phyloP scores from a whole-genome alignment of 371 early-diverging fungal genomes.

The Saksenaea vasiformis region DNA sequence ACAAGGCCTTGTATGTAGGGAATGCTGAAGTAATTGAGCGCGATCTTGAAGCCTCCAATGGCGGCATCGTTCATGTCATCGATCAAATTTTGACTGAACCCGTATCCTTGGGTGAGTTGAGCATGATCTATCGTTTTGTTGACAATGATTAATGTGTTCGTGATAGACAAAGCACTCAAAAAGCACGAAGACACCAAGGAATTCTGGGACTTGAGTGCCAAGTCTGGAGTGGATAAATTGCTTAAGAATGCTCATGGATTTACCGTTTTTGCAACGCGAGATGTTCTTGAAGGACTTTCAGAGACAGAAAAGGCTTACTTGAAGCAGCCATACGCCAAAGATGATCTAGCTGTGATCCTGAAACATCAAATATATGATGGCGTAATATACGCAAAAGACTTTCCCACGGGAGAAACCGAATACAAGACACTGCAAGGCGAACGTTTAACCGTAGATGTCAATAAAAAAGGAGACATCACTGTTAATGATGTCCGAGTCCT shows the following conservation, averaged over 20 bases:
- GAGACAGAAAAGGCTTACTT: slow-evolving; percentile 36
- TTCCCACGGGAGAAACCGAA: slow-evolving; percentile 16
- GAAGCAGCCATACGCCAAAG: slow-evolving; percentile 26
- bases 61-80: slow-evolving; percentile 37
- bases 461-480: slow-evolving; percentile 23
- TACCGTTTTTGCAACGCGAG: slow-evolving; percentile 44
- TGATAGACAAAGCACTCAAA: slow-evolving; percentile 30
- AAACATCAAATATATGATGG: slow-evolving; percentile 44
- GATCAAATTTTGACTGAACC: slow-evolving; percentile 37
- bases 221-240: slow-evolving; percentile 24
- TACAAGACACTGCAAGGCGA: slow-evolving; percentile 38
- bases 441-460: slow-evolving; percentile 24
- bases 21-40: slow-evolving; percentile 34
- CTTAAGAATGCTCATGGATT: slow-evolving; percentile 36
- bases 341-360: slow-evolving; percentile 35
- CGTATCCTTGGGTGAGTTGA: slow-evolving; percentile 31
- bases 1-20: slow-evolving; percentile 21
- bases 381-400: slow-evolving; percentile 30
- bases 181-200: slow-evolving; percentile 25
- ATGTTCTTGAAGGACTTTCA: slow-evolving; percentile 28
- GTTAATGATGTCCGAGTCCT: slow-evolving; percentile 32
- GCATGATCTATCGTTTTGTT: background rate
- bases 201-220: slow-evolving; percentile 25
- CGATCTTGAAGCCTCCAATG: slow-evolving; percentile 34
- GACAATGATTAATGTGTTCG: background rate